phyloP scores from a whole-genome alignment of 2,329 filamentous ascomycete species.

The Talaromyces sp. region DNA sequence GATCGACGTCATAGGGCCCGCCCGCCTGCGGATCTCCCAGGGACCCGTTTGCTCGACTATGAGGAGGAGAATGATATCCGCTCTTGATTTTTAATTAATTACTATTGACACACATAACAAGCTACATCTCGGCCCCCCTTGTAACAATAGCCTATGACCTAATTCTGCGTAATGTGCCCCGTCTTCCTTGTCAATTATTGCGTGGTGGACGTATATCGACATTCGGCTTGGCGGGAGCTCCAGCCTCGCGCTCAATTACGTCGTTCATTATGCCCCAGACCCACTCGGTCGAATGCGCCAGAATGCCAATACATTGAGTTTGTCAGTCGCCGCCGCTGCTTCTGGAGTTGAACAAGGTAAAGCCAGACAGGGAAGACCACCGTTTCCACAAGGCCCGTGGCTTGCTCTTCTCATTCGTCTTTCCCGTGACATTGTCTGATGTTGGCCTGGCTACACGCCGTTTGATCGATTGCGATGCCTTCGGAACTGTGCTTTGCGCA shows the following conservation, averaged over 20 bases:
- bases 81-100: neutral
- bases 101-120: neutral
- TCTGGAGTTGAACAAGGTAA: slow-evolving; percentile 4
- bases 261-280: neutral
- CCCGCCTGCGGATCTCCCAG: slow-evolving; percentile 10
- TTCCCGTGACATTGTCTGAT: slow-evolving; percentile 2
- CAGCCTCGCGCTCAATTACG: neutral
- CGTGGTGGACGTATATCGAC: neutral
- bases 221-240: neutral
- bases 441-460: neutral
- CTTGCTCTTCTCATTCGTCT: slow-evolving; percentile 4
- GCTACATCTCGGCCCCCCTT: neutral
- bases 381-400: slow-evolving; percentile 9
- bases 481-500: neutral
- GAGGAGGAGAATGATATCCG: neutral
- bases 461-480: slow-evolving; percentile 2
- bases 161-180: neutral
- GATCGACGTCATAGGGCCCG: slow-evolving; percentile 15
- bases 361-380: slow-evolving; percentile 9
- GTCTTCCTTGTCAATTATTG: neutral
- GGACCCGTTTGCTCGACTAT: slow-evolving; percentile 1
- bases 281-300: neutral
- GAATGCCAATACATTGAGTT: neutral
- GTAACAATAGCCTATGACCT: neutral
- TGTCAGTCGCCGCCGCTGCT: neutral